Evolutionary conservation across 768 basidiomycete genomes (phyloP).

Genomic region (Collybiopsis confluens): DNA sequence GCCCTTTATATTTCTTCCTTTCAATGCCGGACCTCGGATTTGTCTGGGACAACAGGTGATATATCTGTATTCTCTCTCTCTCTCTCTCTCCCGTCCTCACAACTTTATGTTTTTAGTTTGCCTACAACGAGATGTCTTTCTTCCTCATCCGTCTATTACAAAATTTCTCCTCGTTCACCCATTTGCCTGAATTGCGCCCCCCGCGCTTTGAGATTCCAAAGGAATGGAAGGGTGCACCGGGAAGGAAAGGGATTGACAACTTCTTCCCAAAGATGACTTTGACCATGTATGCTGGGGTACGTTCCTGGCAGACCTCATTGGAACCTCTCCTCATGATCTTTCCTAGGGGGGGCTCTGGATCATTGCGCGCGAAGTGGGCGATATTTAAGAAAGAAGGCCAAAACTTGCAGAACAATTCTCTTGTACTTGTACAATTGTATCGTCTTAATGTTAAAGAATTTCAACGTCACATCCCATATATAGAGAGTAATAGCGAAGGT

Average conservation of each 20-base stretch:
- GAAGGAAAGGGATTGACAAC: constrained; percentile 47
- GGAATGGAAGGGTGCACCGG: constrained; percentile 39
- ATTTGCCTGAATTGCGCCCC: constrained; percentile 43
- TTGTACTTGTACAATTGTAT: too few species aligned
- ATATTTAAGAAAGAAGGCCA: constrained; percentile 9
- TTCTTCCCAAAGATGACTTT: constrained; percentile 49
- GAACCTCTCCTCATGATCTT: background rate
- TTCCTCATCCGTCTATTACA: constrained; percentile 62
- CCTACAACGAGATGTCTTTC: constrained; percentile 46
- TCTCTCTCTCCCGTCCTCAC: constrained; percentile 12
- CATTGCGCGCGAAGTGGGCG: constrained; percentile 37
- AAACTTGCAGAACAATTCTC: too few species aligned
- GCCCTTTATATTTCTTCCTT: constrained; percentile 66
- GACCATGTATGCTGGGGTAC: constrained; percentile 49
- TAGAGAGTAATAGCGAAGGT: too few species aligned
- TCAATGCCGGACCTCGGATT: constrained; percentile 14
- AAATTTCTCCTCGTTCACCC: constrained; percentile 42
- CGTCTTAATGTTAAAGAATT: too few species aligned
- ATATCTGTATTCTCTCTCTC: constrained; percentile 1
- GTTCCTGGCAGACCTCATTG: constrained; percentile 14
- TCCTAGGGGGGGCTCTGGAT: constrained; percentile 54
- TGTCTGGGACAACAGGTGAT: constrained; percentile 43
- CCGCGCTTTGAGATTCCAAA: constrained; percentile 40
- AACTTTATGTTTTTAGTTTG: constrained; percentile 13
- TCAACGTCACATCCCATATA: too few species aligned